phyloP scores from a whole-genome alignment of 768 basidiomycete species.

The Pulveroboletus sp. region DNA sequence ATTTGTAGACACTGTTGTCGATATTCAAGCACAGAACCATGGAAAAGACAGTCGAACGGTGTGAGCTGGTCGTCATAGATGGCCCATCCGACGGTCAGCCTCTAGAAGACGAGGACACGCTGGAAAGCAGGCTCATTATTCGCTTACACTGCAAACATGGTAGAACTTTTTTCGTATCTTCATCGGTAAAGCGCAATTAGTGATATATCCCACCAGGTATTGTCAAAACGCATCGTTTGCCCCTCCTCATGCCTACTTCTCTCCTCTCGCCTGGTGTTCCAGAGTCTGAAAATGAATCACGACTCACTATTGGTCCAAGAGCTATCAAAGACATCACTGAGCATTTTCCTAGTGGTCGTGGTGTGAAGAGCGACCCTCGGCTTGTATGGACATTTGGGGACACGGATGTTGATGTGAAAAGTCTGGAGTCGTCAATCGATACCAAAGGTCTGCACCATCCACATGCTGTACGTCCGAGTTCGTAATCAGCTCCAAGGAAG shows the following conservation, averaged over 20 bases:
- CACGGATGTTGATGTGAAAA: slow-evolving; percentile 65
- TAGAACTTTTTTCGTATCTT: slow-evolving; percentile 29
- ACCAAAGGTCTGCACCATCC: slow-evolving; percentile 47
- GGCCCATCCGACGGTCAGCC: slow-evolving; percentile 36
- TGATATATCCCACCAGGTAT: slow-evolving; percentile 49
- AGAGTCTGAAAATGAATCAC: slow-evolving; percentile 56
- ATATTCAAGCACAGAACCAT: slow-evolving; percentile 72
- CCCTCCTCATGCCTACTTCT: slow-evolving; percentile 54
- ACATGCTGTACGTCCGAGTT: background rate
- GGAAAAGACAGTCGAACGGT: slow-evolving; percentile 75
- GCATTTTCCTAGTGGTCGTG: slow-evolving; percentile 68
- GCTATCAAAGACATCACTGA: slow-evolving; percentile 77
- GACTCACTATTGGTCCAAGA: slow-evolving; percentile 68
- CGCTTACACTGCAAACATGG: slow-evolving; percentile 84
- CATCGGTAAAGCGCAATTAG: slow-evolving; percentile 1
- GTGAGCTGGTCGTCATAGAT: slow-evolving; percentile 70
- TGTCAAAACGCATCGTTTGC: slow-evolving; percentile 75
- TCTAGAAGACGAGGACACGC: slow-evolving; percentile 45
- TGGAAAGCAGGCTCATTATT: slow-evolving; percentile 71
- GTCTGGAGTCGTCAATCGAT: slow-evolving; percentile 63
- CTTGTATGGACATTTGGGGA: slow-evolving; percentile 79
- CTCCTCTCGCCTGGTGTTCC: slow-evolving; percentile 68
- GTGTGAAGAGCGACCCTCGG: slow-evolving; percentile 68
- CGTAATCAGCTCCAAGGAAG: slow-evolving; percentile 39
- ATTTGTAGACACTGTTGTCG: slow-evolving; percentile 58